Evolutionary conservation across 2,329 filamentous ascomycete species (phyloP).

Genomic region (Sporothrix inflata): DNA sequence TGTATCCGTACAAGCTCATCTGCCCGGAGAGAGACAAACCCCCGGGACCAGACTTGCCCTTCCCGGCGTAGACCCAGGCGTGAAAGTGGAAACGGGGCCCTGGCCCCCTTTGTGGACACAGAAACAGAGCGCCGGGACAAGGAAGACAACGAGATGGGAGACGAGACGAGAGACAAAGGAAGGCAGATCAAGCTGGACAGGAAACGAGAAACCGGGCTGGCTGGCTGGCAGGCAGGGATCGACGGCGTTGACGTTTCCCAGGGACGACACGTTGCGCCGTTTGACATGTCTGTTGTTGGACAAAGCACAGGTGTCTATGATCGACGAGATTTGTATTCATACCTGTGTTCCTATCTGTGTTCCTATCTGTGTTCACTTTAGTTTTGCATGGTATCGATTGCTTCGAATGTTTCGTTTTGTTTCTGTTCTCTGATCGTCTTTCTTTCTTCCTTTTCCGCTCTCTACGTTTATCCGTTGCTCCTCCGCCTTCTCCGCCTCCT

Average conservation of each 20-base stretch:
- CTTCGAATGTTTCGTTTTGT: too few relatives aligned
- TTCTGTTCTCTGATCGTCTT: not conserved
- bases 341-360: not conserved
- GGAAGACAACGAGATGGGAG: not conserved
- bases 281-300: slow-evolving; percentile 8
- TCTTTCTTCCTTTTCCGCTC: not conserved
- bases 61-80: not conserved
- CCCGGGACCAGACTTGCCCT: slow-evolving; percentile 10
- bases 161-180: not conserved
- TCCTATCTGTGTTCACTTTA: not conserved
- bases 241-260: not conserved
- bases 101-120: not conserved
- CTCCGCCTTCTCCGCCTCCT: not conserved
- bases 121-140: slow-evolving; percentile 15
- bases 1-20: not conserved
- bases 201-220: not conserved
- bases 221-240: not conserved
- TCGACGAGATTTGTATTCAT: slow-evolving; percentile 5
- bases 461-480: not conserved
- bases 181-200: not conserved
- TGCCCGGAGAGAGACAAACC: not conserved
- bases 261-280: slow-evolving; percentile 13
- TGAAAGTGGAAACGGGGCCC: not conserved
- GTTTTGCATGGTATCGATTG: too few relatives aligned
- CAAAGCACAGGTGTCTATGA: not conserved